Percentiles rank a stretch among this genome's conserved stretches.
These are phyloP conservation scores for Chlamydomonas asymmetrica DNA, from an alignment of 139 green algal species.

Conservation along the genomic window DNA sequence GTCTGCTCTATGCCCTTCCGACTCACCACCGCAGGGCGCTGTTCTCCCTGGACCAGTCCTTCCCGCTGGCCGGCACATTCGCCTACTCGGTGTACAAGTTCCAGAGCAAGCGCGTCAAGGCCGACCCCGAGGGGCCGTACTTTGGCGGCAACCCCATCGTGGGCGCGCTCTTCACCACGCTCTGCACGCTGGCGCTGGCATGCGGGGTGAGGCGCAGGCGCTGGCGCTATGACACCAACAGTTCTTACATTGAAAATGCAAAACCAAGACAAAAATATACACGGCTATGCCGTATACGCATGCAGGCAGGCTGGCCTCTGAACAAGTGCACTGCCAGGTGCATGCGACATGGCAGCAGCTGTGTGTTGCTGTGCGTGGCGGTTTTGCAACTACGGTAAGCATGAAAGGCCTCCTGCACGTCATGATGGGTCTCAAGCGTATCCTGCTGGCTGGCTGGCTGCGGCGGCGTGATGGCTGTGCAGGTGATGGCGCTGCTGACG, in stretches of 20 bases:
- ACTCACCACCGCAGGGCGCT: conserved; percentile 37
- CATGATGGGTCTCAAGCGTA: too few relatives aligned
- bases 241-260: too few relatives aligned
- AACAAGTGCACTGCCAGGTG: too few relatives aligned
- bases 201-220: conserved; percentile 43
- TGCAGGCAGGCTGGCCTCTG: too few relatives aligned
- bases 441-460: neutral
- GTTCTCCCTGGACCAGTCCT: conserved; percentile 51
- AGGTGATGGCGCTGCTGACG: conserved; percentile 55
- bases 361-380: too few relatives aligned
- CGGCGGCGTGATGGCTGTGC: conserved; percentile 24
- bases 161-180: conserved; percentile 63
- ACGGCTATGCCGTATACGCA: too few relatives aligned
- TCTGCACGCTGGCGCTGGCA: conserved; percentile 53
- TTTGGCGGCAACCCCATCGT: conserved; percentile 72
- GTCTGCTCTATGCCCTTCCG: neutral
- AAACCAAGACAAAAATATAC: too few relatives aligned
- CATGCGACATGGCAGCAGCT: too few relatives aligned
- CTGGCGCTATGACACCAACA: too few relatives aligned
- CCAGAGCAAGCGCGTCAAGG: conserved; percentile 51
- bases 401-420: too few relatives aligned
- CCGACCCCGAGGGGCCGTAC: conserved; percentile 68
- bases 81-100: conserved; percentile 60
- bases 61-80: conserved; percentile 51
- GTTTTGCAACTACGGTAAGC: too few relatives aligned